Evolutionary conservation across 139 green algal genomes (phyloP).

Genomic region (Micractinium sp.): DNA sequence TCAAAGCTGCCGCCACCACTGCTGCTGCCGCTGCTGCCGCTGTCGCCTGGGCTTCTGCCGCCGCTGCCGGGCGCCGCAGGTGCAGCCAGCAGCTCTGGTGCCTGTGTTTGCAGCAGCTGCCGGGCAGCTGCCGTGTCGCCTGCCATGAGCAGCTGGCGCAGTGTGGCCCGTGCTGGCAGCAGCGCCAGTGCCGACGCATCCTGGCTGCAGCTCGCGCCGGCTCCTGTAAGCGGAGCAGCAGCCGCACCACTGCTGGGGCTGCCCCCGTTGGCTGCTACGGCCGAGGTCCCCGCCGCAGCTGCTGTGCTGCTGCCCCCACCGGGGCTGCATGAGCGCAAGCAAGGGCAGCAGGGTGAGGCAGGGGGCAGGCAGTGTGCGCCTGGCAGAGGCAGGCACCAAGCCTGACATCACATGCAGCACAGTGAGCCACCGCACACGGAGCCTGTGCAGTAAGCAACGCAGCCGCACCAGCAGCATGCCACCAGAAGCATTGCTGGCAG

Average conservation of each 20-base stretch:
- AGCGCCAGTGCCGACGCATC: background rate
- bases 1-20: constrained; percentile 37
- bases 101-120: constrained; percentile 38
- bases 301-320: background rate
- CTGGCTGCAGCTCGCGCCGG: background rate
- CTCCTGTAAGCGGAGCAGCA: background rate
- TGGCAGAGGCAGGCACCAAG: too few relatives aligned
- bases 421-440: too few relatives aligned
- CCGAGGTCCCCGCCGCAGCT: too few relatives aligned
- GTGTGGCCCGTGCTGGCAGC: constrained; percentile 6
- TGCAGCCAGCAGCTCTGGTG: constrained; percentile 3
- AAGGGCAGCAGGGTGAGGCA: too few relatives aligned
- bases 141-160: constrained; percentile 43
- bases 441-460: too few relatives aligned
- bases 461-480: background rate
- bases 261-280: background rate
- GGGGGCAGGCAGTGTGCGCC: too few relatives aligned
- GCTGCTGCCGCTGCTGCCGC: background rate
- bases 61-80: background rate
- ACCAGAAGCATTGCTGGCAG: background rate
- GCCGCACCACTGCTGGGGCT: background rate
- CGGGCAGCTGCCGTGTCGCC: constrained; percentile 55
- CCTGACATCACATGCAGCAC: too few relatives aligned
- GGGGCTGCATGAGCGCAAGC: background rate
- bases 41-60: background rate